Evolutionary conservation across 164 flowering plant genomes (phyloP), one percentile per base, ranked within the genome.

Genomic region (Magnolia kwangsiensis): DNA sequence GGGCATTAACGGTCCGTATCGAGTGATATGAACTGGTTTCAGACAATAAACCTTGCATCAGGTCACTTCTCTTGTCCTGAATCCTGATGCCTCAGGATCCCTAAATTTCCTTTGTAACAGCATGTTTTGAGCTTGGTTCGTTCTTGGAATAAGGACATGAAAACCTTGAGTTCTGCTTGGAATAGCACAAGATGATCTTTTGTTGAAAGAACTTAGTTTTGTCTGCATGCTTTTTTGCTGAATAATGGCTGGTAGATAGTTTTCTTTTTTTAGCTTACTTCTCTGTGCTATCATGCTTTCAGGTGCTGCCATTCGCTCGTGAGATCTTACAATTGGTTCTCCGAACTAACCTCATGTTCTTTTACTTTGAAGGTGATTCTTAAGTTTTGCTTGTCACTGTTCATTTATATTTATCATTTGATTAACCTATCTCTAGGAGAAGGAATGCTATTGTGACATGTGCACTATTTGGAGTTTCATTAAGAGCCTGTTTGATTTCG

Each of bases 301-400:
- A 96, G 99, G 79, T 90, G 78, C 90, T 91, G 78, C 99, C 99
- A 27, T 66, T 84, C 68, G 98, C 87, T 75, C 94, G 91, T 67
- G 97, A 94, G 77, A 58, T 89, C 63, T 84, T 90, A 85, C 95
- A 89, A 80, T 81, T 94, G 86, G 79, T 88, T 78, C 83, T 96
- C 70, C 99, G 98, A 61, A 78, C 95, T 29, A 96, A 94, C 74
- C 90, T 96, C 71, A 96, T 96, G 99, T 85, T 94, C 76, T 96
- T 96, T 85, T 96, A 94, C 86, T 96, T 96, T 82, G 99, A 96
- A 90, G 98, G 99, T 94, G 74, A 79, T 31, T 69, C 24, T 50
- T 37, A 9, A 61, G 61, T 55, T 64, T 20, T 64, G 24, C 24
- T 64, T 21, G 21, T 64, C 67, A n/a, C 21, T 64, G 2, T 64